phyloP scores from a whole-genome alignment of 192 early-diverging fungal genomes.

The Allomyces macrogynus region DNA sequence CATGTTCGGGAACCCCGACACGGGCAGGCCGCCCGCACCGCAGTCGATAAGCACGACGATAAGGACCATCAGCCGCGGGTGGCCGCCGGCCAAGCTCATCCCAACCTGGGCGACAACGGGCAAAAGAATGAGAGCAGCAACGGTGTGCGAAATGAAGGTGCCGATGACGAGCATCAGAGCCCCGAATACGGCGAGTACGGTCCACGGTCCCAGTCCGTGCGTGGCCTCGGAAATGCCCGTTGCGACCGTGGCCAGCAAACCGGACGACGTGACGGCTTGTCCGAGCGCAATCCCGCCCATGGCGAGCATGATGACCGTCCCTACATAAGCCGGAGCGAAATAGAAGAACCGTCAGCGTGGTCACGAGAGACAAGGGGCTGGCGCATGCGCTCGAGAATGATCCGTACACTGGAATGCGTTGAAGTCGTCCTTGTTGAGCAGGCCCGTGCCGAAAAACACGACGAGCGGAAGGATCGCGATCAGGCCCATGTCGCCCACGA shows the following conservation, averaged over 20 bases:
- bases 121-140: conserved; percentile 80
- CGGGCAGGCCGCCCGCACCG: conserved; percentile 76
- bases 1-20: conserved; percentile 94
- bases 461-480: conserved; percentile 79
- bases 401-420: conserved; percentile 70
- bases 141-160: conserved; percentile 89
- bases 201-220: conserved; percentile 42
- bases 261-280: conserved; percentile 70
- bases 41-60: conserved; percentile 63
- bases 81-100: conserved; percentile 47
- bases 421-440: conserved; percentile 89
- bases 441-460: conserved; percentile 68
- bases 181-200: conserved; percentile 54
- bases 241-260: conserved; percentile 63
- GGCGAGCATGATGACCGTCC: conserved; percentile 16
- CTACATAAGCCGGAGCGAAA: too few species aligned
- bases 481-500: conserved; percentile 88
- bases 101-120: conserved; percentile 84
- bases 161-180: conserved; percentile 61
- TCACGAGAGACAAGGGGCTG: conserved; percentile 13
- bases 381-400: too few species aligned
- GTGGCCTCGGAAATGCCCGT: conserved; percentile 37
- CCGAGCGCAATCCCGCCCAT: conserved; percentile 94
- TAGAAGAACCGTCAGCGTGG: conserved; percentile 19
- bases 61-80: conserved; percentile 64